These are phyloP conservation scores for Aspergillus uvarum DNA, from an alignment of 2,329 filamentous ascomycete species.

Conservation along the genomic window DNA sequence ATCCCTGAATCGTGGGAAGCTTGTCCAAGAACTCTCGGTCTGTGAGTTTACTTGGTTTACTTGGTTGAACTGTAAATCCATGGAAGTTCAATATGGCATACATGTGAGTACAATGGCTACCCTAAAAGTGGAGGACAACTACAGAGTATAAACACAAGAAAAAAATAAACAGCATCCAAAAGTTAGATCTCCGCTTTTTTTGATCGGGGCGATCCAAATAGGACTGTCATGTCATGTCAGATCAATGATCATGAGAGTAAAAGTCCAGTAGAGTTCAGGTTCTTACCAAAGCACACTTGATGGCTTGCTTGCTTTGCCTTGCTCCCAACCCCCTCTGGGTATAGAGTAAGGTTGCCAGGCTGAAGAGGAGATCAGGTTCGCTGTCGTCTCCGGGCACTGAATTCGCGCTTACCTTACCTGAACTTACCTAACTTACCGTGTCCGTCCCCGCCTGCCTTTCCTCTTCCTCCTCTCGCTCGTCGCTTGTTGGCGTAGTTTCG, in stretches of 20 bases:
- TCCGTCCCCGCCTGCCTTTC: background rate
- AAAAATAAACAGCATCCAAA: background rate
- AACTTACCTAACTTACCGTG: background rate
- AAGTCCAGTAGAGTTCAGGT: background rate
- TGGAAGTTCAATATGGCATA: background rate
- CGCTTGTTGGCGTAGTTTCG: background rate
- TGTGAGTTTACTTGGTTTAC: slow-evolving; percentile 1
- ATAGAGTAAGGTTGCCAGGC: background rate
- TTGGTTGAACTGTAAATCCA: slow-evolving; percentile 5
- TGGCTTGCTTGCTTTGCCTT: background rate
- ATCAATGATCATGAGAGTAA: background rate
- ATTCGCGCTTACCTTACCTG: background rate
- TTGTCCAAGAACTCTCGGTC: slow-evolving; percentile 20
- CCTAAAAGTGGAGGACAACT: background rate
- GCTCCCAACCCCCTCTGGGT: background rate
- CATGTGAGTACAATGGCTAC: background rate
- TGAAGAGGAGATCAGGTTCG: background rate
- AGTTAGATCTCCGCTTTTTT: background rate
- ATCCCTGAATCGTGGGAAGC: slow-evolving; percentile 24
- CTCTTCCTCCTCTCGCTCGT: background rate
- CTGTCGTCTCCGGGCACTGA: too few relatives aligned
- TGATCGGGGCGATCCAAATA: background rate
- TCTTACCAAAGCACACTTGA: background rate
- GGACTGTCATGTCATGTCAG: background rate
- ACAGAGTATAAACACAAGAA: background rate